phyloP scores from a whole-genome alignment of 805 yeast species.

The Cyberlindnera euphorbiae region DNA sequence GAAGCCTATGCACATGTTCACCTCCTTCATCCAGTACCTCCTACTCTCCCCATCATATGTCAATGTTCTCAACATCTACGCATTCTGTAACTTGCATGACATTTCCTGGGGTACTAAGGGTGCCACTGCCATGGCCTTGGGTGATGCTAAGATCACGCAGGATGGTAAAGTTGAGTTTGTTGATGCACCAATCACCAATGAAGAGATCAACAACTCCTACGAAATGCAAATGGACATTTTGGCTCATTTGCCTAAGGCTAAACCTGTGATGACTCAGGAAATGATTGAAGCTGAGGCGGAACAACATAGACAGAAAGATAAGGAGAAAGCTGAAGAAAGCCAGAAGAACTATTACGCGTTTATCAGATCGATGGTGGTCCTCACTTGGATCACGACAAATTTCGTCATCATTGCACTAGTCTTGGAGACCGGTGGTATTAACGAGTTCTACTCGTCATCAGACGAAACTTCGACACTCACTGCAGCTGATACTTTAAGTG shows the following conservation, averaged over 20 bases:
- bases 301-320: constrained; percentile 19
- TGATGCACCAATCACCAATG: constrained; percentile 69
- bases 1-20: constrained; percentile 91
- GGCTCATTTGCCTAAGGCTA: constrained; percentile 30
- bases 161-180: constrained; percentile 59
- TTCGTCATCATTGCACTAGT: constrained; percentile 79
- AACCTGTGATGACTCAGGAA: constrained; percentile 27
- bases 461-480: neutral
- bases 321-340: constrained; percentile 41
- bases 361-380: constrained; percentile 82
- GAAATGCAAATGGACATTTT: constrained; percentile 58
- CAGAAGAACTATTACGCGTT: constrained; percentile 85
- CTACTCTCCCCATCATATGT: constrained; percentile 84
- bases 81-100: constrained; percentile 94
- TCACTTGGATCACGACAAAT: constrained; percentile 86
- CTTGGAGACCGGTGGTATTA: constrained; percentile 76
- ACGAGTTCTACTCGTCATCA: constrained; percentile 29
- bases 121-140: constrained; percentile 67
- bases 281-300: constrained; percentile 28
- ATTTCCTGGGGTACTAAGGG: constrained; percentile 98
- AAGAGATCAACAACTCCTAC: constrained; percentile 74
- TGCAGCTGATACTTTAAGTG: constrained; percentile 6
- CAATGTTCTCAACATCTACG: constrained; percentile 88
- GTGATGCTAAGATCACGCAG: constrained; percentile 70
- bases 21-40: constrained; percentile 80